Conservation (phyloP, 768 basidiomycete species). For the Rhodotorula paludigena region DNA sequence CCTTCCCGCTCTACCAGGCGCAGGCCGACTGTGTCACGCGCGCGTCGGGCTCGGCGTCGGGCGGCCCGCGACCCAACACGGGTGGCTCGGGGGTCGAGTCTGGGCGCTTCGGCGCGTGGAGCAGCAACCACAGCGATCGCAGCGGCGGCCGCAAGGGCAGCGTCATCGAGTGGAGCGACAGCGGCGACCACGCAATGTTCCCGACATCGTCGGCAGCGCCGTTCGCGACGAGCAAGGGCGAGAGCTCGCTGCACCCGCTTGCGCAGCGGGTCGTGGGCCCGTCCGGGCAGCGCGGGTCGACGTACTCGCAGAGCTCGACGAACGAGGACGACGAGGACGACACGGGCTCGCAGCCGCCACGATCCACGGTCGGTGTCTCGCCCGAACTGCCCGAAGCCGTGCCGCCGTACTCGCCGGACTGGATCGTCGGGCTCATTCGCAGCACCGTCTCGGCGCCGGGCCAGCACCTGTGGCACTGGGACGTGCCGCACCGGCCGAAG, state of each 20-base stretch:
- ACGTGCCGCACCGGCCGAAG: background rate
- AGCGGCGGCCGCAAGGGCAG: background rate
- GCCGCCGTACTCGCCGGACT: slow-evolving; percentile 20
- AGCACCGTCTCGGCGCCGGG: background rate
- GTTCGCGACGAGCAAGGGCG: slow-evolving; percentile 13
- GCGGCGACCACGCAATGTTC: slow-evolving; percentile 7
- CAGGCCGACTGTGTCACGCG: slow-evolving; percentile 29
- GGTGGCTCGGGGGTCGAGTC: slow-evolving; percentile 2
- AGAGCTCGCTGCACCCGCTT: background rate
- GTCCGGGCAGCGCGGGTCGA: background rate
- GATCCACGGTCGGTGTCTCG: background rate
- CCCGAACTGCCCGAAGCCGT: background rate
- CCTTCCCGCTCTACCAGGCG: slow-evolving; percentile 30
- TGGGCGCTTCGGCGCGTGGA: slow-evolving; percentile 6
- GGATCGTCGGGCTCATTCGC: slow-evolving; percentile 25
- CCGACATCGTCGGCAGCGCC: slow-evolving; percentile 10
- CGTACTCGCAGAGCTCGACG: background rate
- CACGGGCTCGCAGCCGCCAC: background rate
- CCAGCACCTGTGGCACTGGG: background rate
- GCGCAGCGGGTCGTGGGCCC: background rate
- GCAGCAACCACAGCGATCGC: slow-evolving; percentile 1
- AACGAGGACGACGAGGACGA: slow-evolving; percentile 5
- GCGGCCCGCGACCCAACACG: slow-evolving; percentile 3
- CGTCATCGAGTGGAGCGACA: background rate
- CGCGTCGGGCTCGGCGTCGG: background rate